phyloP scores from a whole-genome alignment of 2,329 filamentous ascomycete species.

The Colletotrichum sp. region DNA sequence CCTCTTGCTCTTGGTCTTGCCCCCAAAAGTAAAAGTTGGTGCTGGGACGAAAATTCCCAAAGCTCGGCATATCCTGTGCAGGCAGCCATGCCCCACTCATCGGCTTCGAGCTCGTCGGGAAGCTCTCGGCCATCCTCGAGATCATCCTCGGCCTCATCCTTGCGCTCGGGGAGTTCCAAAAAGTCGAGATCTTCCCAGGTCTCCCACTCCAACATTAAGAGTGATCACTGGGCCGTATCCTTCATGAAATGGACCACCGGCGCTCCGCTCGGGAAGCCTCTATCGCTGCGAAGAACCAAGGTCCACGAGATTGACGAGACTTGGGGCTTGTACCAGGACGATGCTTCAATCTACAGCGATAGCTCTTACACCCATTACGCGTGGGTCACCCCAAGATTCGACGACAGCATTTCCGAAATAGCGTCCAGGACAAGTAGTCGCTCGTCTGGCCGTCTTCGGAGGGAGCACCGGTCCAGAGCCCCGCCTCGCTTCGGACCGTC shows the following conservation, averaged over 20 bases:
- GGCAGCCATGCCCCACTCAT: conserved; percentile 13
- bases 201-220: conserved; percentile 16
- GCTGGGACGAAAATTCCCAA: not conserved
- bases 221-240: conserved; percentile 13
- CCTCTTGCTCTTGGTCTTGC: not conserved
- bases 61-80: not conserved
- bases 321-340: conserved; percentile 10
- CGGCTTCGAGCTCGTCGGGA: conserved; percentile 14
- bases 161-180: conserved; percentile 17
- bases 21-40: not conserved
- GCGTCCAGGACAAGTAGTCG: conserved; percentile 6
- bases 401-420: conserved; percentile 18
- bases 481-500: not conserved
- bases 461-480: not conserved
- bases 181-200: conserved; percentile 17
- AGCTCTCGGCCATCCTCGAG: conserved; percentile 14
- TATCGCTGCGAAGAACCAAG: conserved; percentile 17
- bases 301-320: conserved; percentile 3
- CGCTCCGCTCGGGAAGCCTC: conserved; percentile 3
- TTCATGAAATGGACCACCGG: conserved; percentile 22
- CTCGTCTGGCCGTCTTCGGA: not conserved
- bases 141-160: conserved; percentile 2
- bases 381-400: conserved; percentile 18
- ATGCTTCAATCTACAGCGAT: conserved; percentile 5
- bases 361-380: conserved; percentile 9